Percentiles rank a stretch among this genome's conserved stretches.
Conservation (phyloP, 352 stramenopile species). For the Globisporangium cylindrosporum region DNA sequence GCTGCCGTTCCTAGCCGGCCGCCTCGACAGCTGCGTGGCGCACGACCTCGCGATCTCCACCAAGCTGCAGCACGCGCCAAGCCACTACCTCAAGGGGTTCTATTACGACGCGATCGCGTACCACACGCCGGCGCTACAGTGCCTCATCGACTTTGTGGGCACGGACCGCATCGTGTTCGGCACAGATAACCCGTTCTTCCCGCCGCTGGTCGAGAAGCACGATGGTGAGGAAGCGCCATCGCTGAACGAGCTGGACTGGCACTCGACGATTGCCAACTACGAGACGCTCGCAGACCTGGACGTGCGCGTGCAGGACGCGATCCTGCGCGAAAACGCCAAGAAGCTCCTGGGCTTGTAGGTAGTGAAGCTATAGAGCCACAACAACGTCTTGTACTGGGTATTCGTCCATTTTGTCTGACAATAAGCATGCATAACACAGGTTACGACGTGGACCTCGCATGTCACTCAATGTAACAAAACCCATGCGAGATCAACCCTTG, state of each 20-base stretch:
- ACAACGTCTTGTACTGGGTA: too few relatives aligned
- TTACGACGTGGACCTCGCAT: too few relatives aligned
- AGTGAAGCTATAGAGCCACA: neutral
- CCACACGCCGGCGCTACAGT: constrained; percentile 46
- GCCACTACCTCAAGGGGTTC: constrained; percentile 52
- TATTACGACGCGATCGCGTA: constrained; percentile 69
- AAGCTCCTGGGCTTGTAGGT: constrained; percentile 24
- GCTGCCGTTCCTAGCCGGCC: constrained; percentile 55
- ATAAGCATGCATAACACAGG: too few relatives aligned
- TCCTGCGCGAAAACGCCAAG: constrained; percentile 40
- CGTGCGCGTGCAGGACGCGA: constrained; percentile 30
- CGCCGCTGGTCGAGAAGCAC: constrained; percentile 20
- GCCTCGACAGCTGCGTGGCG: constrained; percentile 58
- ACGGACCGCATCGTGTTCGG: constrained; percentile 55
- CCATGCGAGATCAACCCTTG: neutral
- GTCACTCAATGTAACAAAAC: neutral
- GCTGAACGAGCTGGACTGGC: constrained; percentile 31
- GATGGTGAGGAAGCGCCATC: constrained; percentile 8
- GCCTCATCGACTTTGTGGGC: constrained; percentile 52
- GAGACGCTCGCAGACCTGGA: constrained; percentile 44
- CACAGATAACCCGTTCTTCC: constrained; percentile 71
- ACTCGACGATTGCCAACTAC: constrained; percentile 45
- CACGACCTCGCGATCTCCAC: constrained; percentile 43
- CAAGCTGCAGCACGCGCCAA: constrained; percentile 40
- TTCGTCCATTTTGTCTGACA: neutral